Evolutionary conservation across 1,139 yeast genomes (phyloP).

Genomic region (Taphrina flavorubra): DNA sequence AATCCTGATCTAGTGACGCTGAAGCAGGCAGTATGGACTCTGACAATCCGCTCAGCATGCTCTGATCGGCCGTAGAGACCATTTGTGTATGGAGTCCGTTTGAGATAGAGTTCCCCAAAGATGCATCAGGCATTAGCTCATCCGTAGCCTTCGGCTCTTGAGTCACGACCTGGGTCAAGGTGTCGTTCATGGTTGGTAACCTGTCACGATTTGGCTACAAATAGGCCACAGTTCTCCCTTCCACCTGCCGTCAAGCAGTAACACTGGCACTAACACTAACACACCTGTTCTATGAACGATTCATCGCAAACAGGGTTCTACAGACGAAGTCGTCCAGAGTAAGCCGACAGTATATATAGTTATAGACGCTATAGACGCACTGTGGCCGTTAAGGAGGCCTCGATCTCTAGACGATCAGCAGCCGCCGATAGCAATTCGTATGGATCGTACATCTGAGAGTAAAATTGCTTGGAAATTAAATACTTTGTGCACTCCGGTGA

Average conservation of each 20-base stretch:
- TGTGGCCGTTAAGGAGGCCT: neutral
- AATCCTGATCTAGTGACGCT: neutral
- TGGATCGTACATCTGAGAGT: neutral
- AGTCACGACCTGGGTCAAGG: neutral
- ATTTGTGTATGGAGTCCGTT: neutral
- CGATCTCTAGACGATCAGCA: neutral
- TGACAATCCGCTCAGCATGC: neutral
- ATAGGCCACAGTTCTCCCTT: too few relatives aligned
- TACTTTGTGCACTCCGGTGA: slow-evolving; percentile 18
- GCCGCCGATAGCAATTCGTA: neutral
- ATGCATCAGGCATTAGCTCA: slow-evolving; percentile 1
- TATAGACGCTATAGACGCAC: too few relatives aligned
- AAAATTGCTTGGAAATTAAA: slow-evolving; percentile 9
- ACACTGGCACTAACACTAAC: neutral
- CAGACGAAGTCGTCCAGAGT: neutral
- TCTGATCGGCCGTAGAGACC: neutral
- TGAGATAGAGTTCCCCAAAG: neutral
- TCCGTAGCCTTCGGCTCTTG: neutral
- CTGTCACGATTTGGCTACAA: neutral
- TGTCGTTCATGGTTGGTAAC: neutral
- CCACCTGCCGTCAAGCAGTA: neutral
- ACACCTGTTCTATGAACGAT: neutral
- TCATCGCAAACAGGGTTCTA: neutral
- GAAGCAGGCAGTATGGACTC: neutral
- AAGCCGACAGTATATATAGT: neutral